Conservation (phyloP, 129 eudicot genomes). For the Flaveria brownii region DNA sequence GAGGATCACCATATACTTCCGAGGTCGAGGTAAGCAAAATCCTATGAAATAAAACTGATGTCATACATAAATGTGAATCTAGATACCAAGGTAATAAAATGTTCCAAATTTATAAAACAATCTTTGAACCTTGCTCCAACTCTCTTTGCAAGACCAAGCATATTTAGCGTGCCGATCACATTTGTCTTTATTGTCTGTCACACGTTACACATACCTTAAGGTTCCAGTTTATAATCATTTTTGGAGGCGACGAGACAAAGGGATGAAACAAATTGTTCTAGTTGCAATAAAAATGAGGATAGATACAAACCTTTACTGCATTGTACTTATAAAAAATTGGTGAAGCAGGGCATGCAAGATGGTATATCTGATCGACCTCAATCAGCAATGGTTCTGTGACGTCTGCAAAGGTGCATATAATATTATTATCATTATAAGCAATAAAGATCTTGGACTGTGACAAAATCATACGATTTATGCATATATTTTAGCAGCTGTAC, state of each 20-base stretch:
- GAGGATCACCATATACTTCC: constrained; percentile 95
- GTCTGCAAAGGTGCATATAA: constrained; percentile 48
- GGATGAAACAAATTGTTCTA: neutral
- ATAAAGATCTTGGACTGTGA: neutral
- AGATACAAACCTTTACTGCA: constrained; percentile 71
- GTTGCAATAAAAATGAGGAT: neutral
- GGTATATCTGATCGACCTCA: constrained; percentile 88
- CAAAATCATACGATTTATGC: neutral
- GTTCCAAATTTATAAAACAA: neutral
- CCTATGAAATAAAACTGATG: constrained; percentile 36
- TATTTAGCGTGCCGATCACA: constrained; percentile 85
- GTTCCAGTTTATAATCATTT: neutral
- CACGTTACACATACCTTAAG: constrained; percentile 23
- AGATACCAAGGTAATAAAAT: neutral
- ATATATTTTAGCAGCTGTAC: neutral
- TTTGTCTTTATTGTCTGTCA: constrained; percentile 90
- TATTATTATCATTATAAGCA: neutral
- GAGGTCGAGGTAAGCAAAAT: constrained; percentile 93
- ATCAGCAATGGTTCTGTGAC: constrained; percentile 78
- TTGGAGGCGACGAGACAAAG: neutral
- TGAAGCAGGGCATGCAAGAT: constrained; percentile 95
- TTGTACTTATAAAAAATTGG: constrained; percentile 90
- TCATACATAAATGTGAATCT: constrained; percentile 3
- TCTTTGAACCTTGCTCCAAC: constrained; percentile 80
- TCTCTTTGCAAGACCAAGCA: constrained; percentile 95